Percentiles rank a stretch among this genome's conserved stretches.
Evolutionary conservation across 352 stramenopile genomes (phyloP).

Genomic region (Globisporangium iwayamae): DNA sequence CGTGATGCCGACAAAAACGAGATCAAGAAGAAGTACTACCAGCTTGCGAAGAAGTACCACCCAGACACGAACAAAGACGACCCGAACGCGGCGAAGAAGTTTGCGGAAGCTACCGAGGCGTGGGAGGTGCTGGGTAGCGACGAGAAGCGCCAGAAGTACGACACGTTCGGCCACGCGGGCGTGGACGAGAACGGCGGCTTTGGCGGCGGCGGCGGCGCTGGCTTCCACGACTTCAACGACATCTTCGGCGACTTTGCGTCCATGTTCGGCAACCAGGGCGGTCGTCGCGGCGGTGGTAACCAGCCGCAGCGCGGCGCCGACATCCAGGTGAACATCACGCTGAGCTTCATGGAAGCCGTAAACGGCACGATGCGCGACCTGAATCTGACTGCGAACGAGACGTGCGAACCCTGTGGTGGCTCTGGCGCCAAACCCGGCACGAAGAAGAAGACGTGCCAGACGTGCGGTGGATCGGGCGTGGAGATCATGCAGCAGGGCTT

Average conservation of each 20-base stretch:
- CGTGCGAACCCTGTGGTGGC: slow-evolving; percentile 77
- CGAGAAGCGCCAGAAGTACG: slow-evolving; percentile 92
- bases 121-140: slow-evolving; percentile 93
- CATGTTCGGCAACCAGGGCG: slow-evolving; percentile 70
- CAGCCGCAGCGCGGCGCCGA: slow-evolving; percentile 88
- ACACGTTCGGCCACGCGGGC: slow-evolving; percentile 93
- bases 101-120: slow-evolving; percentile 90
- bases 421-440: slow-evolving; percentile 82
- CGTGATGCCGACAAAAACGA: slow-evolving; percentile 90
- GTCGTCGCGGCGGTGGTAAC: slow-evolving; percentile 51
- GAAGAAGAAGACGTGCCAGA: slow-evolving; percentile 72
- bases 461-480: slow-evolving; percentile 80
- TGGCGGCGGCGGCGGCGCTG: slow-evolving; percentile 40
- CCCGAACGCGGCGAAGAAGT: slow-evolving; percentile 89
- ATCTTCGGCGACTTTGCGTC: slow-evolving; percentile 84
- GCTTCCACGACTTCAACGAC: slow-evolving; percentile 87
- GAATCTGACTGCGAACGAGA: slow-evolving; percentile 71
- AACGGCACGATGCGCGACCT: slow-evolving; percentile 90
- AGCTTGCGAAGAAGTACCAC: slow-evolving; percentile 97
- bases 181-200: slow-evolving; percentile 89
- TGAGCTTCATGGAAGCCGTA: slow-evolving; percentile 95
- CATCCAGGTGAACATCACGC: slow-evolving; percentile 91
- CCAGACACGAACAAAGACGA: slow-evolving; percentile 97
- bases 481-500: slow-evolving; percentile 88
- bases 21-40: slow-evolving; percentile 98